Evolutionary conservation across 176 grass and related monocot species (phyloP).

Genomic region (Chrysopogon serrulatus): DNA sequence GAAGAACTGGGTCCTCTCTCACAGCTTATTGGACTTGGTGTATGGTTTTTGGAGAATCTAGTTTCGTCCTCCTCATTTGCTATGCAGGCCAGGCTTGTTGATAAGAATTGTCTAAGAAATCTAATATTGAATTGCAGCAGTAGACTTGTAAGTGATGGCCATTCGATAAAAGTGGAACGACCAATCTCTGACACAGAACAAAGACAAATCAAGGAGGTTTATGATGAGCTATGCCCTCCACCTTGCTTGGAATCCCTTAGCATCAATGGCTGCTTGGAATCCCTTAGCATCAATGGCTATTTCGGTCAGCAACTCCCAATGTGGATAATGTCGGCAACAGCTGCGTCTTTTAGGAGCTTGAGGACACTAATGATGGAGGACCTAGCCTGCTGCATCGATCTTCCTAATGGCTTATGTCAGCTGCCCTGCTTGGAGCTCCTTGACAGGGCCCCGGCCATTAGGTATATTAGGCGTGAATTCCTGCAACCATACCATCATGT

Average conservation of each 20-base stretch:
- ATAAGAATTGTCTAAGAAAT: background rate
- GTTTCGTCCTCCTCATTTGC: background rate
- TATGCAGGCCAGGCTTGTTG: background rate
- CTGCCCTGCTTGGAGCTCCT: slow-evolving; percentile 13
- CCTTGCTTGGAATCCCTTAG: background rate
- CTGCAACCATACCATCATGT: background rate
- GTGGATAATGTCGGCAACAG: background rate
- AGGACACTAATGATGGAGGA: background rate
- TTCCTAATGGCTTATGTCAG: slow-evolving; percentile 10
- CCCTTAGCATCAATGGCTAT: slow-evolving; percentile 22
- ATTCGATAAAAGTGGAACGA: background rate
- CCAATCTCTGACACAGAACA: background rate
- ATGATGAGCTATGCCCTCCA: slow-evolving; percentile 17
- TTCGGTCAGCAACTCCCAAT: slow-evolving; percentile 17
- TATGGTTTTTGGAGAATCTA: slow-evolving; percentile 1
- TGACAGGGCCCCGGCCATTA: slow-evolving; percentile 7
- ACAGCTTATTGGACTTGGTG: background rate
- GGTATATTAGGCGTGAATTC: slow-evolving; percentile 26
- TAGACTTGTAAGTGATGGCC: background rate
- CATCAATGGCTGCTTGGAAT: background rate
- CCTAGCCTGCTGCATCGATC: background rate
- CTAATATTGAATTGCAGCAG: background rate
- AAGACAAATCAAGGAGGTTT: background rate
- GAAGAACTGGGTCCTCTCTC: background rate
- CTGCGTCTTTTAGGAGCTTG: background rate